Evolutionary conservation across 208 protist species (phyloP), one percentile per base, ranked within the genome.

Genomic region (Jaenimonas drosophilae): DNA sequence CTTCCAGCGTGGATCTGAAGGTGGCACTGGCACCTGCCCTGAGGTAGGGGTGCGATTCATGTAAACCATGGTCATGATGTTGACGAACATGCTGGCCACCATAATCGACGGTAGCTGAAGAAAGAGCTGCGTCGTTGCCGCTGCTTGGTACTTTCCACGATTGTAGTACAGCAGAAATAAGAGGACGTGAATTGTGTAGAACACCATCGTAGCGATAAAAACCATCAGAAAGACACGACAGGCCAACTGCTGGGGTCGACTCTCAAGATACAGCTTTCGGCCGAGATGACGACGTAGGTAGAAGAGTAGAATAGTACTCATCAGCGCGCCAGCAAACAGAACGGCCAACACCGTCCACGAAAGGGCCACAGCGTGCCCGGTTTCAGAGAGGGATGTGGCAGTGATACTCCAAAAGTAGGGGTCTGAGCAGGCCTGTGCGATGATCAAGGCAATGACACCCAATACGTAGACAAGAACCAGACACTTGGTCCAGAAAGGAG

Each of bases 41-140:
- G 17, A 34, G 25, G 39, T 59, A 23, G 76, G 64, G 32, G 60
- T 72, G 34, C 73, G 82, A 19, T 71, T 76, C 17, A 78, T 88
- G 67, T 92, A 95, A 24, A 86, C 64, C 27, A 87, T 59, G 25
- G 83, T 88, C 71, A 92, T 85, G 44, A 84, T 76, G 59, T 92
- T 85, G 41, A 86, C 66, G 33, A 89, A 65, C 44, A 86, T 56
- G n/a, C 54, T 63, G 4, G 58, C 54, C 3, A 90, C 70, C 60
- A 91, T 63, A 25, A 94, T 3, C 6, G 73, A 42, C 4, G 86
- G 70, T 6, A 91, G 56, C 31, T 90, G 76, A 25, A 75, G 47
- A 20, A 91, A 80, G 0, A 69, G 64, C 40, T 85, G 77, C 14
- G 40, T 59, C n/a, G 66, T 67, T 33, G 39, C 29, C 16, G 52